phyloP scores from a whole-genome alignment of 1,284 basidiomycete genomes.

The Cryptococcus sp. region DNA sequence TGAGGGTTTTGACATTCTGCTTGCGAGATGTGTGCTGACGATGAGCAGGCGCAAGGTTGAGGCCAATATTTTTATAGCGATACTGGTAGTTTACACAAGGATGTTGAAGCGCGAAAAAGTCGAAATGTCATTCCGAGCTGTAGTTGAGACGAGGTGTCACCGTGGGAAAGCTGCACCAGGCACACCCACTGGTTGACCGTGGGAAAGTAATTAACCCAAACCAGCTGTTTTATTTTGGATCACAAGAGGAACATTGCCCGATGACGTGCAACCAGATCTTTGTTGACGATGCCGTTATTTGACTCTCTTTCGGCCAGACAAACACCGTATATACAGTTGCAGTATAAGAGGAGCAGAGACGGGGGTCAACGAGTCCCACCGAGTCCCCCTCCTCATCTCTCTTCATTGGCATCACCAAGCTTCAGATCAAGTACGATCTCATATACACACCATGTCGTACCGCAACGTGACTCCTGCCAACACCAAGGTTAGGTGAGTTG shows the following conservation, averaged over 20 bases:
- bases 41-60: neutral
- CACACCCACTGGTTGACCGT: neutral
- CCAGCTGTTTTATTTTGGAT: neutral
- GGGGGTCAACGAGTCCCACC: neutral
- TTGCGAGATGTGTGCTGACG: no score
- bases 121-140: neutral
- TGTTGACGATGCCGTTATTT: neutral
- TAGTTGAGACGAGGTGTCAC: no score
- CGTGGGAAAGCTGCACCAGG: no score
- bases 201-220: conserved; percentile 3
- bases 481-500: conserved; percentile 29
- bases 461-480: conserved; percentile 14
- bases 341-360: no score
- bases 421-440: neutral
- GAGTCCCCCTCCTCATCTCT: neutral
- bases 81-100: neutral
- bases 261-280: no score
- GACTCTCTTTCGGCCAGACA: neutral
- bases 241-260: neutral
- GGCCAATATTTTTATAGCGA: neutral
- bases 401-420: neutral
- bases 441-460: conserved; percentile 6
- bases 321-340: no score
- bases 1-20: no score
- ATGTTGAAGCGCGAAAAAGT: neutral